phyloP scores from a whole-genome alignment of 331 rosid species.

The Malus hybrid region DNA sequence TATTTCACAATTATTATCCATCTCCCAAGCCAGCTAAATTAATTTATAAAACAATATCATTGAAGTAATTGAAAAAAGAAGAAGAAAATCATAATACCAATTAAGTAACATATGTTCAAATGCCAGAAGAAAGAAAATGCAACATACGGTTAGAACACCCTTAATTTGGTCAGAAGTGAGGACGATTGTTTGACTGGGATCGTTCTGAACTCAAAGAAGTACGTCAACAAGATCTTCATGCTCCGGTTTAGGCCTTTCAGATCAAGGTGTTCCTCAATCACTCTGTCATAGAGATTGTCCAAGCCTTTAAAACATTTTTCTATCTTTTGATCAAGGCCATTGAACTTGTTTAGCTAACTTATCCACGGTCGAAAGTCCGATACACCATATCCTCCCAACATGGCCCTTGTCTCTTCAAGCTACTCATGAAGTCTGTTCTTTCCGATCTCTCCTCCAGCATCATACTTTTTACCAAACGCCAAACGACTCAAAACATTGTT shows the following conservation, averaged over 20 bases:
- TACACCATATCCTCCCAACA: conserved; percentile 21
- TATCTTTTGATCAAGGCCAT: conserved; percentile 20
- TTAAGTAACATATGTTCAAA: not conserved
- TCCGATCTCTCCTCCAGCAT: not conserved
- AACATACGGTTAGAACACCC: conserved; percentile 29
- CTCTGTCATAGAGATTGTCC: conserved; percentile 25
- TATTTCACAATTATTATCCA: not conserved
- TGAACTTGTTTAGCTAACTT: conserved; percentile 36
- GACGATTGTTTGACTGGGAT: conserved; percentile 14
- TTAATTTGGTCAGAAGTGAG: conserved; percentile 18
- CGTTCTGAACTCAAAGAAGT: conserved; percentile 27
- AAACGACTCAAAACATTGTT: conserved; percentile 24
- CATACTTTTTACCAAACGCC: conserved; percentile 24
- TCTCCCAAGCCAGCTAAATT: not conserved
- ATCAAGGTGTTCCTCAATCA: conserved; percentile 33
- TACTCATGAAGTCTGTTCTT: conserved; percentile 6
- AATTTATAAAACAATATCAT: not conserved
- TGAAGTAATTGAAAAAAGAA: too few species aligned
- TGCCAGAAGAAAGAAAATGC: not conserved
- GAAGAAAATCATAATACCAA: too few species aligned
- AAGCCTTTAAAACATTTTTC: conserved; percentile 22
- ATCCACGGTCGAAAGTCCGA: conserved; percentile 26
- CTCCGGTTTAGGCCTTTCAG: not conserved
- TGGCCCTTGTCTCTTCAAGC: conserved; percentile 20
- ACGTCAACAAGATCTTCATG: conserved; percentile 39